Base-by-base conservation (phyloP, 2,329 filamentous ascomycete genomes). In the Fusarium goolgardi region DNA sequence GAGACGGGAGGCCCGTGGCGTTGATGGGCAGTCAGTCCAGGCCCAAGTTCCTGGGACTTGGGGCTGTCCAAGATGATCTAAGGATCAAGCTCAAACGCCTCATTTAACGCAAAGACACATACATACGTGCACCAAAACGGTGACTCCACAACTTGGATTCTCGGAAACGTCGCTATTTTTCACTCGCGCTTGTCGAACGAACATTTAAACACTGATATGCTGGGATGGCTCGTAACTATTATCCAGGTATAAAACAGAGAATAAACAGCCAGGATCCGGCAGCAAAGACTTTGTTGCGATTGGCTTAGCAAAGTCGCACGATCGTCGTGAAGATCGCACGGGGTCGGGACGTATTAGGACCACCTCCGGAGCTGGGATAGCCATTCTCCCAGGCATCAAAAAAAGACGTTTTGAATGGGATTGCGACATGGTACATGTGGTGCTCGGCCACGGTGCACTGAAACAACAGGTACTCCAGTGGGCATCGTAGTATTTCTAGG, bases 241-340 rank as follows among this genome's bases (percentile, higher is more conserved):
- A 34, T 34, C 52, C 45, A 49, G 27, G 53, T 60, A 55, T 60
- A 63, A 53, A 62, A 39, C 35, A 44, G 49, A 46, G 51, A 56
- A 57, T 46, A 34, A 49, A 49, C 34, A 37, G 16, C 21, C 50
- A 46, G 59, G 60, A 70, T 69, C 68, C 68, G 73, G 73, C 70
- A 76, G 66, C 67, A 32, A 40, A 70, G 50, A 10, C 60, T 20
- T 37, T 66, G 71, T 76, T 78, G 76, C 76, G 77, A 78, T 77
- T 78, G 76, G 77, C 71, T 73, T 65, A 52, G 71, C 72, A 74
- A 60, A 60, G 65, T 69, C 69, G 68, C 53, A 70, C 73, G 67
- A 77, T 72, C 65, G 65, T 66, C 65, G 62, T 51, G 72, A 63
- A 67, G 73, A 75, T 75, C 72, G 62, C 59, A 69, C 62, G 67